Percentiles rank a stretch among this genome's conserved stretches.
phyloP scores from a whole-genome alignment of 345 rosid species.

The Eucalyptus pumila region DNA sequence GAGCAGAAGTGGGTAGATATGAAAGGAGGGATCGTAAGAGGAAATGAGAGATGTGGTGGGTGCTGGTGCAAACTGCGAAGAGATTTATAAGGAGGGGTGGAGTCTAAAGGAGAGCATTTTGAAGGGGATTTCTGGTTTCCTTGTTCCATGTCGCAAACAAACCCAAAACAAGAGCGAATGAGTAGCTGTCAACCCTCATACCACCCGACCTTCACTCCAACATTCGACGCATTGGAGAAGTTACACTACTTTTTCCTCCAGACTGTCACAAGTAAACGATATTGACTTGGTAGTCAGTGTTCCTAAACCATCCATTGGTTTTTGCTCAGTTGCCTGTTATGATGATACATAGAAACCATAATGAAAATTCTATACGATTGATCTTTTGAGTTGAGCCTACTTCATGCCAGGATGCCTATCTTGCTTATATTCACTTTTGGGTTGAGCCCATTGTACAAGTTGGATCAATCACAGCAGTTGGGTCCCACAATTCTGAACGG shows the following conservation, averaged over 20 bases:
- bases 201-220: not conserved
- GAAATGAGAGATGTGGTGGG: too few relatives aligned
- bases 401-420: not conserved
- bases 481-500: too few relatives aligned
- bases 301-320: too few relatives aligned
- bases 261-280: not conserved
- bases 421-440: not conserved
- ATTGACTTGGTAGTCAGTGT: not conserved
- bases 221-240: not conserved
- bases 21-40: too few relatives aligned
- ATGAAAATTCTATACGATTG: too few relatives aligned
- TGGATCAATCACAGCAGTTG: too few relatives aligned
- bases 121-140: not conserved
- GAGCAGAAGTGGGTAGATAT: not conserved
- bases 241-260: not conserved
- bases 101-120: not conserved
- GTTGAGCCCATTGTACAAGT: too few relatives aligned
- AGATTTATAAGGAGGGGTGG: too few relatives aligned
- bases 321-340: rapidly evolving
- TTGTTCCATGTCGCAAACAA: not conserved
- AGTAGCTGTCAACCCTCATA: not conserved
- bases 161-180: not conserved
- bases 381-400: not conserved
- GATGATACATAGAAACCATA: too few relatives aligned
- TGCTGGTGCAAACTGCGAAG: too few relatives aligned